Base-by-base conservation (phyloP, 208 protist genomes). In the Crithidia expoeki region DNA sequence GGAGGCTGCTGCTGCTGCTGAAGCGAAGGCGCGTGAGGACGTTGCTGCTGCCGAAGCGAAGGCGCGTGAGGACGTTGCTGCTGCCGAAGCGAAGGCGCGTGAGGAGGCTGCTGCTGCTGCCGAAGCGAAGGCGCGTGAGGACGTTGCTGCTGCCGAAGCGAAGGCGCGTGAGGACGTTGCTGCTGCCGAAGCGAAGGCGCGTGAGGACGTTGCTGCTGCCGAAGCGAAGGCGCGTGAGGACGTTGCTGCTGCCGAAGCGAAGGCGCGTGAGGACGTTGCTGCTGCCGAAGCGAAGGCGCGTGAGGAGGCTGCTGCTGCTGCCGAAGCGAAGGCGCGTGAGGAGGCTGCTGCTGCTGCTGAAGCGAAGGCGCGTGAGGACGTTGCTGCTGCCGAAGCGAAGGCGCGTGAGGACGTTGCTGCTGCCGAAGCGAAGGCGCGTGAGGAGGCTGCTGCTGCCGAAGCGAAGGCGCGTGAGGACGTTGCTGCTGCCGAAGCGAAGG, bases 91-190 rank as follows among this genome's bases (percentile, higher is more conserved):
- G 6, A 50, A 50, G 38, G 64, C 32, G 33, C 46, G 34, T 12
- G 63, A 68, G 32, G 63, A 68, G 34, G 49, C 5, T 23, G 30
- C 58, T 23, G 40, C 59, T 19, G 21, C 34, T 61, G 56, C 55
- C 2, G 33, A 49, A 50, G 57, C 34, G 17, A 51, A 42, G 61
- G 47, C 61, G 10, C 40, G 49, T 23, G 49, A 57, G 61, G 61
- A 67, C 44, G 42, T 2, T 5, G 30, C 51, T 57, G 55, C 55
- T 1, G 52, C 52, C 12, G 33, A 40, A 10, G 55, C 55, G 6
- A n/a, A 60, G 55, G 33, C 55, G 25, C 33, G 27, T 7, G 32
- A 60, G 14, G 55, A 60, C 2, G 55, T 30, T 38, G 52, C 52
- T 17, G 52, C 52, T 38, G 52, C 49, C 46, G 2, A 34, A 32